Conservation (phyloP, 768 basidiomycete species). For the Naematelia aurantialba region DNA sequence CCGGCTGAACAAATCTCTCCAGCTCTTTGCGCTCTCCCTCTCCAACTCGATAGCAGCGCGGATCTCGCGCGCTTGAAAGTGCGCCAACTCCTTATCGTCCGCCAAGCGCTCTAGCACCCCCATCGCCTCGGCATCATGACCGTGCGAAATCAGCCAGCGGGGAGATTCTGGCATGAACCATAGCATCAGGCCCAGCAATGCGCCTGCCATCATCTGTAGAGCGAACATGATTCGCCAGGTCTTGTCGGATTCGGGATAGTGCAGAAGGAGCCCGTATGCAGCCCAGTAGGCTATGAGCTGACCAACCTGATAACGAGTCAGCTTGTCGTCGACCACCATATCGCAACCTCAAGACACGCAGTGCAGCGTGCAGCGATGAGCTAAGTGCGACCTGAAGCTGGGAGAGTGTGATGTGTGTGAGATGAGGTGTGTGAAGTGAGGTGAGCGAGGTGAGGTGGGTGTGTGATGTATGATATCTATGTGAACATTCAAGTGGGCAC, state of each 20-base stretch:
- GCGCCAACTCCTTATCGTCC: neutral
- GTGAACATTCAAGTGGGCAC: neutral
- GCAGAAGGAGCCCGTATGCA: slow-evolving; percentile 37
- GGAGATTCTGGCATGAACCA: slow-evolving; percentile 35
- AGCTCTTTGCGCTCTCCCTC: slow-evolving; percentile 9
- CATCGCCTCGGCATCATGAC: slow-evolving; percentile 15
- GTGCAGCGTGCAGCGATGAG: no score
- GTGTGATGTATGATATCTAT: no score
- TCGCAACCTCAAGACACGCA: no score
- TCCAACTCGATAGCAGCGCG: slow-evolving; percentile 12
- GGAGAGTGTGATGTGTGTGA: no score
- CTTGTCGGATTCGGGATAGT: neutral
- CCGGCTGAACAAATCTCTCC: slow-evolving; percentile 15
- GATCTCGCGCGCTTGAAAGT: slow-evolving; percentile 9
- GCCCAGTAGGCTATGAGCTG: slow-evolving; percentile 37
- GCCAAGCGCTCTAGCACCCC: slow-evolving; percentile 22
- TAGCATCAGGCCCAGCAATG: slow-evolving; percentile 27
- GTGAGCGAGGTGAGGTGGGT: no score
- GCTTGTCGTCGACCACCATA: no score
- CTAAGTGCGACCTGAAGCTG: no score
- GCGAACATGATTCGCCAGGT: neutral
- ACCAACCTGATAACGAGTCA: slow-evolving; percentile 3
- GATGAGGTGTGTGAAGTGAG: no score
- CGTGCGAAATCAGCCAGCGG: slow-evolving; percentile 27
- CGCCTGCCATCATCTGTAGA: neutral